Evolutionary conservation across 164 flowering plant species (phyloP).

Genomic region (Houttuynia cordata): DNA sequence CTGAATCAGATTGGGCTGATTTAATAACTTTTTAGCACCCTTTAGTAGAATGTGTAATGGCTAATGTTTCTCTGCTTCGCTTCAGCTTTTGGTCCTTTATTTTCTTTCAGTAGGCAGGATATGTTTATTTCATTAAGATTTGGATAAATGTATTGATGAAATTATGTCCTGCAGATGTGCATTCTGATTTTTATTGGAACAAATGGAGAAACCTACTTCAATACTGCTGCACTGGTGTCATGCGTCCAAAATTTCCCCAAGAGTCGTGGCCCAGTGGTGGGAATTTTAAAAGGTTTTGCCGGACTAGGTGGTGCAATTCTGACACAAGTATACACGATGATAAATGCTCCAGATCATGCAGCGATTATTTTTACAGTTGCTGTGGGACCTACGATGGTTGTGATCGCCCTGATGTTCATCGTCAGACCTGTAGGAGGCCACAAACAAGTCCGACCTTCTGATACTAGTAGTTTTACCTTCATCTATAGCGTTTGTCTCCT

Average conservation of each 20-base stretch:
- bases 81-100: too few species aligned
- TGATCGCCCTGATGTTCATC: conserved; percentile 68
- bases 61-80: too few species aligned
- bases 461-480: conserved; percentile 56
- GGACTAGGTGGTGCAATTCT: conserved; percentile 89
- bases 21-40: too few species aligned
- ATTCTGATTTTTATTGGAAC: conserved; percentile 83
- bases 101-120: neutral
- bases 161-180: conserved; percentile 66
- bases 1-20: too few species aligned
- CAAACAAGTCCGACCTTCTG: conserved; percentile 63
- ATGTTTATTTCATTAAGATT: neutral
- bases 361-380: conserved; percentile 90
- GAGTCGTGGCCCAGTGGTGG: conserved; percentile 89
- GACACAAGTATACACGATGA: conserved; percentile 63
- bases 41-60: too few species aligned
- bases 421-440: conserved; percentile 94
- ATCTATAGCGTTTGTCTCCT: conserved; percentile 74
- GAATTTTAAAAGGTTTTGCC: conserved; percentile 93
- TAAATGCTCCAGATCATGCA: conserved; percentile 75
- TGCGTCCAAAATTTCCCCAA: conserved; percentile 97
- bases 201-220: conserved; percentile 94
- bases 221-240: conserved; percentile 81
- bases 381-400: conserved; percentile 84
- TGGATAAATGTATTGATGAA: neutral